These are phyloP conservation scores for Arthrobotrys conoides DNA, from an alignment of 2,329 filamentous ascomycete species.

Conservation along the genomic window DNA sequence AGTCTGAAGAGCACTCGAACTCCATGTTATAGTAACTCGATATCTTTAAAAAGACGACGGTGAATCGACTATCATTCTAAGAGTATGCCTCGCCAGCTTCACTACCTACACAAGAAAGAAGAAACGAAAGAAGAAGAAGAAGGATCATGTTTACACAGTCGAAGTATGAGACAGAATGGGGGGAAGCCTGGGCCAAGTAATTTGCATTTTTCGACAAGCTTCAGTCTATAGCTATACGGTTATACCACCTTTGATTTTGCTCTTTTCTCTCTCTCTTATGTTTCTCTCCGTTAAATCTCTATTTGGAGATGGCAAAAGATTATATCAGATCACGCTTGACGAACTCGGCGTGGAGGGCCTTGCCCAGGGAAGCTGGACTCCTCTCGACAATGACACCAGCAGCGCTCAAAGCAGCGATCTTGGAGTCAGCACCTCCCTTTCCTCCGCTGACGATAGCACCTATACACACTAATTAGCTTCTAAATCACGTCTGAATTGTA, in stretches of 20 bases:
- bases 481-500: not conserved
- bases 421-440: conserved; percentile 97
- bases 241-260: conserved; percentile 5
- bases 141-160: conserved; percentile 44
- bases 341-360: conserved; percentile 94
- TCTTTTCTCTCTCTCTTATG: not conserved
- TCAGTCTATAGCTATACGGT: conserved; percentile 26
- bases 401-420: conserved; percentile 93
- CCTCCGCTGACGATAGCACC: conserved; percentile 94
- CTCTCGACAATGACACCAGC: conserved; percentile 97
- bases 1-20: no score
- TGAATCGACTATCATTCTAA: conserved; percentile 35
- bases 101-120: conserved; percentile 11
- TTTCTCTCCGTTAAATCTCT: not conserved
- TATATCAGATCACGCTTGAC: conserved; percentile 96
- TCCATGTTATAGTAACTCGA: no score
- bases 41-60: not conserved
- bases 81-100: conserved; percentile 43
- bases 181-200: conserved; percentile 6
- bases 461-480: conserved; percentile 62
- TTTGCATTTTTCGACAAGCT: conserved; percentile 14
- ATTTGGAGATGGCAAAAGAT: conserved; percentile 63
- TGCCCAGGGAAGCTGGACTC: conserved; percentile 90
- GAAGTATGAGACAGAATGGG: not conserved
- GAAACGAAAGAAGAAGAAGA: not conserved